A percentile compares a stretch with the other conserved stretches of the same genome.
Evolutionary conservation across 495 filamentous ascomycete species (phyloP).

Genomic region (Annulohypoxylon maeteangense): DNA sequence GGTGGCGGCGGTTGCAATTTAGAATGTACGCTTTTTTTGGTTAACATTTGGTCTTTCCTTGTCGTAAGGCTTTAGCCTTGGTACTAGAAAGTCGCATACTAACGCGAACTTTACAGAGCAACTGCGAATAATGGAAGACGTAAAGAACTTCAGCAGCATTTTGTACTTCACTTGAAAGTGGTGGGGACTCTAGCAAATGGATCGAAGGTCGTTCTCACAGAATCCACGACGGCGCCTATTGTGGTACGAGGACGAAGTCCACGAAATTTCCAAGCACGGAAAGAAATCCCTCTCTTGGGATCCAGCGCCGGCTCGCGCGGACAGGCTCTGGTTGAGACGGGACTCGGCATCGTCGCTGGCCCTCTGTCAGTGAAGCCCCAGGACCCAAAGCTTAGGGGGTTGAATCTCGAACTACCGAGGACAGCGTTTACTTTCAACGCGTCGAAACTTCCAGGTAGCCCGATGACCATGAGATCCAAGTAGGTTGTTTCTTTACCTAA

Average conservation of each 20-base stretch:
- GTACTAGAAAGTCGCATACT: constrained; percentile 28
- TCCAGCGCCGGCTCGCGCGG: constrained; percentile 75
- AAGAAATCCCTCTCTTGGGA: constrained; percentile 78
- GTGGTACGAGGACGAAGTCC: constrained; percentile 83
- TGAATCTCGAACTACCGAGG: constrained; percentile 61
- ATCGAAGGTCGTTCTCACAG: constrained; percentile 72
- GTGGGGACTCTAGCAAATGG: constrained; percentile 77
- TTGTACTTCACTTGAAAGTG: constrained; percentile 78
- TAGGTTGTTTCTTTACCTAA: constrained; percentile 47
- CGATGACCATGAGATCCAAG: constrained; percentile 64
- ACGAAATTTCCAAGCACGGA: constrained; percentile 80
- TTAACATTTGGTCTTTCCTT: background rate
- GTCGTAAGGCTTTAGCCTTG: background rate
- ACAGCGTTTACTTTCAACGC: constrained; percentile 65
- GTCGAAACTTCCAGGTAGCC: constrained; percentile 62
- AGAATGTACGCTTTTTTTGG: constrained; percentile 68
- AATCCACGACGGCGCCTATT: constrained; percentile 78
- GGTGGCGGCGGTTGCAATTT: constrained; percentile 91
- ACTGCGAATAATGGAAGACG: constrained; percentile 77
- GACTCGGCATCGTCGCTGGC: constrained; percentile 59
- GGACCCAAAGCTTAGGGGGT: constrained; percentile 56
- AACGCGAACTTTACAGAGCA: constrained; percentile 51
- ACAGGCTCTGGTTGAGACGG: constrained; percentile 60
- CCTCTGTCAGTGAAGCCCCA: constrained; percentile 62
- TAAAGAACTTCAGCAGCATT: constrained; percentile 85